phyloP scores from a whole-genome alignment of 139 green algal species.

The Coelastrella sp. region DNA sequence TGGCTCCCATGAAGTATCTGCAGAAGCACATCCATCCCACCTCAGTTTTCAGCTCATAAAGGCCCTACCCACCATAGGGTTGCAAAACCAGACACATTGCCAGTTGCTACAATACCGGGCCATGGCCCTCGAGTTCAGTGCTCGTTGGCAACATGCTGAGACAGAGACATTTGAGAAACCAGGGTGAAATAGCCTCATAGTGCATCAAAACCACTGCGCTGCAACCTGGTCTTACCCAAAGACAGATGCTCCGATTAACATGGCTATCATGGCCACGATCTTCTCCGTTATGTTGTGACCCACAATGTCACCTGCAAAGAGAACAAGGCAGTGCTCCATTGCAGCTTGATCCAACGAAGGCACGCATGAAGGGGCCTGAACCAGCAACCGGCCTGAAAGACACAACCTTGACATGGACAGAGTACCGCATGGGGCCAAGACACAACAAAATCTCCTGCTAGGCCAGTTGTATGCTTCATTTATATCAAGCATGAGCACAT shows the following conservation, averaged over 20 bases:
- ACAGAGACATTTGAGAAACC: background rate
- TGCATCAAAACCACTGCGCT: no score
- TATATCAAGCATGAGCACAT: background rate
- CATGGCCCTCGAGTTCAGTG: no score
- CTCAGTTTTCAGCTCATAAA: no score
- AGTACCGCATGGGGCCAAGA: no score
- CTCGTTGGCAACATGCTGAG: no score
- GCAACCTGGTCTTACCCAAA: slow-evolving; percentile 43
- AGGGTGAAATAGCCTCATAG: background rate
- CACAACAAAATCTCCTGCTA: no score
- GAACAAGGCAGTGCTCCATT: background rate
- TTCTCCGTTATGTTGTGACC: slow-evolving; percentile 36
- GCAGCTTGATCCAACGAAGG: background rate
- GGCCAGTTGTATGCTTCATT: no score
- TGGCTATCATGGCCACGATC: slow-evolving; percentile 55
- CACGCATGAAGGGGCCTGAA: background rate
- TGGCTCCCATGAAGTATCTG: slow-evolving; percentile 59
- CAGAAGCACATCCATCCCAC: background rate
- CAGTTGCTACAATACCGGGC: no score
- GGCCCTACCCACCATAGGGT: no score
- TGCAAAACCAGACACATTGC: no score
- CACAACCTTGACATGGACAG: no score
- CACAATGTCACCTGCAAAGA: slow-evolving; percentile 26
- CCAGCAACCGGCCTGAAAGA: no score
- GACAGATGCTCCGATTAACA: slow-evolving; percentile 59